Base-by-base conservation (phyloP, 805 yeast species). In the Sugiyamaella chiloensis region DNA sequence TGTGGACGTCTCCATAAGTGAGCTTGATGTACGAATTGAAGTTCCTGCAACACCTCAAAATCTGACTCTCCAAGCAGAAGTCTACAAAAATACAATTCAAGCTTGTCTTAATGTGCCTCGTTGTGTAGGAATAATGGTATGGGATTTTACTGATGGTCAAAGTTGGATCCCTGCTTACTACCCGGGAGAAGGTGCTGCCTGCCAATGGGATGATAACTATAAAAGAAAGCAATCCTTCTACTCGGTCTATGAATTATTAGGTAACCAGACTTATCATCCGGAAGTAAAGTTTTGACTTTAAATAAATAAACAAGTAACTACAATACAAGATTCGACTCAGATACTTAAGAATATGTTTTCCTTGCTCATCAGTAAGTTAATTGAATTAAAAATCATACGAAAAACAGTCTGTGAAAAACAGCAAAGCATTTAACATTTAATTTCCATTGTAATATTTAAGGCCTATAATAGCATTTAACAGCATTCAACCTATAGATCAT, bases 61-160 rank as follows among this genome's bases (percentile, higher is more conserved):
- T 9, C 5, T 9, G 9, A 17, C 44, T 20, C 44, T 16, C 14
- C 44, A 40, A 40, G 44, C 24, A 8, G 24, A 9, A n/a, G 40
- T 16, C 12, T 40, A 40, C 12, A 16, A 14, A 23, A 16, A 17
- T 8, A n/a, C 40, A 6, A 12, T 40, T 23, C 20, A 40, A 16
- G 46, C 46, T 20, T 43, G 46, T 31, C 4, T 32, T 12, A n/a
- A 23, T n/a, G 46, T 43, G 5, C 40, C 20, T 8, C n/a, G 37
- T 9, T 43, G 46, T 16, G 4, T 35, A 7, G 46, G 46, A 5
- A 14, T 43, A 17, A 14, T 29, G 7, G 46, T 43, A 5, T 43
- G 46, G 46, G 46, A 43, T 37, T 43, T 43, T 32, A 24, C 11
- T 7, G 44, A 40, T 23, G 37, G 29, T 8, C 29, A 26, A 26